Evolutionary conservation across 331 rosid species (phyloP).

Genomic region (Quercus tomentella): DNA sequence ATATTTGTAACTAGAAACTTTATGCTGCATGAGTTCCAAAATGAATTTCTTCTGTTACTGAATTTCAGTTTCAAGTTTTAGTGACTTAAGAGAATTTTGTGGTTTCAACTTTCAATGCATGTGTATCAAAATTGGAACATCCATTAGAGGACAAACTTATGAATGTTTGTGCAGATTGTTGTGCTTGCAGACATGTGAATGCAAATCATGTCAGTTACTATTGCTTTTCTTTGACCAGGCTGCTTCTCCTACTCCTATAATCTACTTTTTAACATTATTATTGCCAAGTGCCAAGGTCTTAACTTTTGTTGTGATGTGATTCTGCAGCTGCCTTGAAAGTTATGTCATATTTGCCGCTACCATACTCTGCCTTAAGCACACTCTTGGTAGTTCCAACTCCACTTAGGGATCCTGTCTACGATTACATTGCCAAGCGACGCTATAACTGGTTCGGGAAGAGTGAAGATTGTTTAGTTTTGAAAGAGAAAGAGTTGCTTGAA

Average conservation of each 20-base stretch:
- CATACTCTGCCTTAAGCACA: conserved; percentile 59
- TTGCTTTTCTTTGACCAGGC: neutral
- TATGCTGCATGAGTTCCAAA: neutral
- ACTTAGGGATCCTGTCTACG: conserved; percentile 60
- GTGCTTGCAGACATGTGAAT: neutral
- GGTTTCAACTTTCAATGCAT: neutral
- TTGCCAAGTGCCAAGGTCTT: conserved; percentile 10
- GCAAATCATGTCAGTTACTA: neutral
- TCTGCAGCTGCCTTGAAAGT: conserved; percentile 77
- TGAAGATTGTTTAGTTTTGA: conserved; percentile 56
- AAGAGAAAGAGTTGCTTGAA: conserved; percentile 61
- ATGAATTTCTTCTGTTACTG: neutral
- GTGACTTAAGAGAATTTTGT: neutral
- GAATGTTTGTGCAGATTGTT: neutral
- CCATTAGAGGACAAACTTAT: neutral
- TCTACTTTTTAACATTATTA: neutral
- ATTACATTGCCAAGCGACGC: conserved; percentile 48
- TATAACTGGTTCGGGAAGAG: conserved; percentile 64
- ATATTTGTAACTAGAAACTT: neutral
- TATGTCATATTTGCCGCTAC: conserved; percentile 65
- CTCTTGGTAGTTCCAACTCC: conserved; percentile 62
- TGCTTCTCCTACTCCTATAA: neutral
- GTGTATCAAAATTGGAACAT: neutral
- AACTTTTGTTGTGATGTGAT: conserved; percentile 7
- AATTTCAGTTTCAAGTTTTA: neutral